Evolutionary conservation across 495 filamentous ascomycete species (phyloP).

Genomic region (Penicillium ucsense): DNA sequence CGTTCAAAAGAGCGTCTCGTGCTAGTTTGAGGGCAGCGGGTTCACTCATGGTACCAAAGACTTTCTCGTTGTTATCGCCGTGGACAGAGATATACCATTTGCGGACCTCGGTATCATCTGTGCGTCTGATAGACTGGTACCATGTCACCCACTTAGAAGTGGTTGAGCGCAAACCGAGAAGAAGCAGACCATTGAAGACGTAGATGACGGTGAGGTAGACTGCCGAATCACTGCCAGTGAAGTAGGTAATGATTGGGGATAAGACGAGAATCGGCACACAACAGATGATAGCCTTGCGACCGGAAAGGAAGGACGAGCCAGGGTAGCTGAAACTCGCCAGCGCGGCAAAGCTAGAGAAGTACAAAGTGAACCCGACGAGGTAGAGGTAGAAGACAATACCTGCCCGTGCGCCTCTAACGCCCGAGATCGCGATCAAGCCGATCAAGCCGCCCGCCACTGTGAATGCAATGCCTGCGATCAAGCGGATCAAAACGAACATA

Average conservation of each 20-base stretch:
- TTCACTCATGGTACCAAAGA: constrained; percentile 30
- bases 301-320: constrained; percentile 41
- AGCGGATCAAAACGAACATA: constrained; percentile 48
- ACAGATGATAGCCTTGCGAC: constrained; percentile 34
- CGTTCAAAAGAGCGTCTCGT: constrained; percentile 34
- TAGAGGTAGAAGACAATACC: constrained; percentile 44
- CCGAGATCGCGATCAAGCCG: constrained; percentile 39
- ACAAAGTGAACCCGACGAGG: constrained; percentile 37
- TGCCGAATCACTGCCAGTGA: constrained; percentile 33
- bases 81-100: constrained; percentile 37
- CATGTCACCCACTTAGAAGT: constrained; percentile 44
- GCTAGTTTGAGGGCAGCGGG: constrained; percentile 37
- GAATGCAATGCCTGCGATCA: constrained; percentile 50
- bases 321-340: constrained; percentile 50
- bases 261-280: constrained; percentile 40
- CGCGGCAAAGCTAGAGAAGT: constrained; percentile 40
- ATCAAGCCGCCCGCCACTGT: constrained; percentile 37
- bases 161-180: constrained; percentile 36
- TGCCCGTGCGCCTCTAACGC: constrained; percentile 24
- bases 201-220: constrained; percentile 42
- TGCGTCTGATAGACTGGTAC: constrained; percentile 36
- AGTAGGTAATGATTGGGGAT: constrained; percentile 38
- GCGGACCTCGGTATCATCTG: constrained; percentile 38
- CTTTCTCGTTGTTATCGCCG: constrained; percentile 25
- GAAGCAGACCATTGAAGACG: constrained; percentile 31